A percentile compares a stretch with the other conserved stretches of the same genome.
Conservation (phyloP, 1,284 basidiomycete species). For the Mycosarcoma maydis region DNA sequence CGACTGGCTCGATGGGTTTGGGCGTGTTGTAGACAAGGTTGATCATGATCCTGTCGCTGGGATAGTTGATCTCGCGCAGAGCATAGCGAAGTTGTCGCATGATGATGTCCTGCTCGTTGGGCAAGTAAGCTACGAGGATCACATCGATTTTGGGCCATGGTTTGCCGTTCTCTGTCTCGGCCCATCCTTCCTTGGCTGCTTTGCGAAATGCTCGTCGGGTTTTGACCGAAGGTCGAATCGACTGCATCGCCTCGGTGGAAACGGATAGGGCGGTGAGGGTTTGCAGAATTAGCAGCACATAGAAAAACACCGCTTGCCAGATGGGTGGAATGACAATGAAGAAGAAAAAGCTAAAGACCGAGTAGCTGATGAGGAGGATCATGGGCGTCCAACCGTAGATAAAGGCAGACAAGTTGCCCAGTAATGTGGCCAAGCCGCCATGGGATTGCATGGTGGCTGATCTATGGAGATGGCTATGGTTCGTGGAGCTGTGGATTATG, state of each 20-base stretch:
- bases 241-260: constrained; percentile 55
- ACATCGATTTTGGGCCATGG: constrained; percentile 56
- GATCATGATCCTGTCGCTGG: constrained; percentile 50
- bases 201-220: constrained; percentile 48
- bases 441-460: background rate
- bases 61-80: constrained; percentile 58
- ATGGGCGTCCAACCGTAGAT: constrained; percentile 52
- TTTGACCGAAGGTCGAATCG: constrained; percentile 50
- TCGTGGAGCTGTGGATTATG: no score
- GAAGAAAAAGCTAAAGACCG: constrained; percentile 47
- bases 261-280: constrained; percentile 54
- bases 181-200: constrained; percentile 47
- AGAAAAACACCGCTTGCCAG: constrained; percentile 53
- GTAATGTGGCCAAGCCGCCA: constrained; percentile 11
- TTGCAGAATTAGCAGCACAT: constrained; percentile 45
- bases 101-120: constrained; percentile 62
- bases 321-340: constrained; percentile 51
- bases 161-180: constrained; percentile 42
- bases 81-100: constrained; percentile 57
- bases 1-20: constrained; percentile 52
- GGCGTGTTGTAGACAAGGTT: constrained; percentile 63
- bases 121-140: constrained; percentile 58
- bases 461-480: no score
- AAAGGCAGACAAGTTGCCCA: constrained; percentile 43
- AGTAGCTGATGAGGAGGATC: constrained; percentile 42